These are phyloP conservation scores for Apiospora aurea DNA, from an alignment of 2,329 filamentous ascomycete genomes.

Conservation along the genomic window DNA sequence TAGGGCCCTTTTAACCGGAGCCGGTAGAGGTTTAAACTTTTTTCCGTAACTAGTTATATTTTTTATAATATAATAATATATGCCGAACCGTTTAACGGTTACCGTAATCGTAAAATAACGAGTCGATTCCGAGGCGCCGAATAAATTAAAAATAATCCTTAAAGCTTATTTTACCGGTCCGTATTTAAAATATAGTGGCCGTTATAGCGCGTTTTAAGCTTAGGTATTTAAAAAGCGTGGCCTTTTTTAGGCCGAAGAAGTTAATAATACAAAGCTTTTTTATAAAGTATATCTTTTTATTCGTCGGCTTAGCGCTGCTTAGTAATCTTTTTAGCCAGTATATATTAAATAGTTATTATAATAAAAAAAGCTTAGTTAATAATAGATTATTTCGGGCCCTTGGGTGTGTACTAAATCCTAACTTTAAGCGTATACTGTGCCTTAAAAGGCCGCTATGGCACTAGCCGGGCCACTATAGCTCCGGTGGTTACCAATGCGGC, in stretches of 20 bases:
- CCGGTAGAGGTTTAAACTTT: too few relatives aligned
- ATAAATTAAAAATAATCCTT: too few relatives aligned
- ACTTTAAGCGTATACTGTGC: too few relatives aligned
- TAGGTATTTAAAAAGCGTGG: constrained; percentile 25
- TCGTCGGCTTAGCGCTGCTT: background rate
- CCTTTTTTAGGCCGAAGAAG: background rate
- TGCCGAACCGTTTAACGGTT: too few relatives aligned
- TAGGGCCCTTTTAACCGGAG: too few relatives aligned
- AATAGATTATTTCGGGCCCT: background rate
- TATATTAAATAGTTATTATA: constrained; percentile 9
- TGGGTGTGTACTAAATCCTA: background rate
- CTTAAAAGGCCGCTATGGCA: background rate
- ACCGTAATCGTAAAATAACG: too few relatives aligned
- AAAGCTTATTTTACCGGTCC: too few relatives aligned
- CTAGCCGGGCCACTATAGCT: too few relatives aligned
- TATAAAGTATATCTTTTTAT: background rate
- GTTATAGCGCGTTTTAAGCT: constrained; percentile 8
- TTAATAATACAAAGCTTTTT: background rate
- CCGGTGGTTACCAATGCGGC: background rate
- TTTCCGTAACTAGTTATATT: too few relatives aligned
- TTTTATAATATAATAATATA: too few relatives aligned
- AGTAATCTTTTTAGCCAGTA: background rate
- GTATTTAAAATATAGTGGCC: too few relatives aligned
- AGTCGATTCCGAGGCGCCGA: too few relatives aligned
- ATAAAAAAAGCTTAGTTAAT: background rate